A percentile compares a stretch with the other conserved stretches of the same genome.
Conservation (phyloP, 306 rosid species). For the Quercus cerris region DNA sequence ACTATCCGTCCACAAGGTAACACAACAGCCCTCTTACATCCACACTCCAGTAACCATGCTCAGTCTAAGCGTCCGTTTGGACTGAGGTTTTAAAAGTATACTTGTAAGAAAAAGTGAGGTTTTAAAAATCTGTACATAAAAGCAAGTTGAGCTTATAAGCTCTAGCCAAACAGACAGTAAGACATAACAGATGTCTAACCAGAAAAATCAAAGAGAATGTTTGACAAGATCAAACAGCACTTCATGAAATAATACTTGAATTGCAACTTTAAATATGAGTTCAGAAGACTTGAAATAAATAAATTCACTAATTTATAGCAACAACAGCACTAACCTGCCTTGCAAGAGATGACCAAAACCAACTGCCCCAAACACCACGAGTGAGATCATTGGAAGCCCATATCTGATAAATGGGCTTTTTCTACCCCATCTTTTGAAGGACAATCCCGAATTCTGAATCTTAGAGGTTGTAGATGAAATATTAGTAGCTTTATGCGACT, state of each 20-base stretch:
- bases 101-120: too few species aligned
- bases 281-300: not conserved
- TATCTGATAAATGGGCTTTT: constrained; percentile 72
- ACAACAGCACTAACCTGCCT: constrained; percentile 57
- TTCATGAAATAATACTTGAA: not conserved
- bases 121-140: too few species aligned
- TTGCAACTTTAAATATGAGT: not conserved
- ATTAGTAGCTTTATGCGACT: constrained; percentile 20
- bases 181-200: not conserved
- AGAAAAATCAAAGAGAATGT: not conserved
- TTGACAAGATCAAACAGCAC: not conserved
- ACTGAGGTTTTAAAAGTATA: too few species aligned
- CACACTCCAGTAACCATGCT: not conserved
- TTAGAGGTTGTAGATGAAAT: constrained; percentile 1
- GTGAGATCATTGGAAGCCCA: constrained; percentile 93
- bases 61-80: not conserved
- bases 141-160: too few species aligned
- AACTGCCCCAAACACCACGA: constrained; percentile 71
- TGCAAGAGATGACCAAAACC: constrained; percentile 90
- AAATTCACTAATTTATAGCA: not conserved
- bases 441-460: constrained; percentile 25
- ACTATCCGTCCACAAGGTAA: not conserved
- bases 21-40: not conserved
- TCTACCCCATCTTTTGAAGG: constrained; percentile 77
- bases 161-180: too few species aligned